phyloP scores from a whole-genome alignment of 768 basidiomycete genomes.

The Mycena belliarum region DNA sequence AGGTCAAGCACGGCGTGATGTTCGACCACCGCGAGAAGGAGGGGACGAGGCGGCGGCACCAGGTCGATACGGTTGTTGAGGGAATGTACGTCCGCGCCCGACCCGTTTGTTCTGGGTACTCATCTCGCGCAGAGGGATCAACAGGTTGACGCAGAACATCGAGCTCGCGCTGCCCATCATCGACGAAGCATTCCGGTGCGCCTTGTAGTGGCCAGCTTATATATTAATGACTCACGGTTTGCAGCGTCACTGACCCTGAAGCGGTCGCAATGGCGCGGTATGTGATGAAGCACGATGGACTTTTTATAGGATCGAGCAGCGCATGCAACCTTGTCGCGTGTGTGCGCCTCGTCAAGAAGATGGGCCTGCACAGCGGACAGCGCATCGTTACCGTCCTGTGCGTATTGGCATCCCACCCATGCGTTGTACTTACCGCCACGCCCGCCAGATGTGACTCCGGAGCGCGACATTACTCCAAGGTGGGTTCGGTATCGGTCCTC shows the following conservation, averaged over 20 bases:
- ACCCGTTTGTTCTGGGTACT: background rate
- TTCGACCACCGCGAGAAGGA: conserved; percentile 91
- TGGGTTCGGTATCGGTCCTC: conserved; percentile 30
- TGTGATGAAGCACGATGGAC: conserved; percentile 85
- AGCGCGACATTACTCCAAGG: conserved; percentile 90
- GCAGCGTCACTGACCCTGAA: conserved; percentile 87
- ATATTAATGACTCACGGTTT: too few relatives aligned
- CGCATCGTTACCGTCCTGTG: conserved; percentile 86
- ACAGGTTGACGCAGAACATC: conserved; percentile 90
- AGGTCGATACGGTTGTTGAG: conserved; percentile 96
- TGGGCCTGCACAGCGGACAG: conserved; percentile 69
- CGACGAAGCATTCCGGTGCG: conserved; percentile 84
- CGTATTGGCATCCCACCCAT: conserved; percentile 22
- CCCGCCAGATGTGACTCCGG: conserved; percentile 82
- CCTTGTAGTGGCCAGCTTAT: too few relatives aligned
- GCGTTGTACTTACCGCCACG: background rate
- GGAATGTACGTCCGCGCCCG: conserved; percentile 58
- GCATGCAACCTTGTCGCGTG: conserved; percentile 96
- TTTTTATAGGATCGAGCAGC: conserved; percentile 94
- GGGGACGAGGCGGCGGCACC: conserved; percentile 89
- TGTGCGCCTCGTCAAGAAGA: conserved; percentile 71
- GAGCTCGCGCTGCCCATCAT: conserved; percentile 81
- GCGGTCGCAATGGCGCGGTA: conserved; percentile 96
- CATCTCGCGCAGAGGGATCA: conserved; percentile 70
- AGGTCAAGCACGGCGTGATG: conserved; percentile 94